Conservation (phyloP, 2,329 filamentous ascomycete genomes). For the Simplicillium aogashimaense region DNA sequence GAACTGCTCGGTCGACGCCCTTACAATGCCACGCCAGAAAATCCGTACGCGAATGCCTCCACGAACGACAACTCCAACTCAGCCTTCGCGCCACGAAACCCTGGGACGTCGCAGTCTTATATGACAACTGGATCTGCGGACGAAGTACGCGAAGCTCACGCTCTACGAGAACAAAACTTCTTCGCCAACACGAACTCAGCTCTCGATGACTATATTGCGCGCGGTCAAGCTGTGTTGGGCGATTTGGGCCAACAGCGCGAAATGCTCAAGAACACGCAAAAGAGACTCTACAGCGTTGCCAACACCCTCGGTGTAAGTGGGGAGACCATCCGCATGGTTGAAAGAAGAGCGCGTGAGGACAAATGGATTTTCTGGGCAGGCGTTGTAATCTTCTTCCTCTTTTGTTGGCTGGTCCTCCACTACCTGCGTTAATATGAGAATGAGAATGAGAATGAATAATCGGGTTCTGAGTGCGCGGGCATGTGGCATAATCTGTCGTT, state of each 20-base stretch:
- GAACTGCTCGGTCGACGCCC: conserved; percentile 82
- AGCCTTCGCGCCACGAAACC: conserved; percentile 31
- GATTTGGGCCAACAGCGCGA: conserved; percentile 86
- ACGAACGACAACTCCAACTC: conserved; percentile 15
- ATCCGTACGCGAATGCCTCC: conserved; percentile 67
- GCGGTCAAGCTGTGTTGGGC: conserved; percentile 80
- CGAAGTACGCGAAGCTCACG: conserved; percentile 66
- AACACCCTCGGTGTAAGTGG: conserved; percentile 90
- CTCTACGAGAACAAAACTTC: conserved; percentile 82
- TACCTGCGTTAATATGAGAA: conserved; percentile 53
- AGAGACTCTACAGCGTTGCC: conserved; percentile 79
- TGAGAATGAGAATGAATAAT: conserved; percentile 5
- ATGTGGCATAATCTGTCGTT: background rate
- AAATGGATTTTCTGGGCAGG: conserved; percentile 97
- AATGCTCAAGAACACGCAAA: conserved; percentile 91
- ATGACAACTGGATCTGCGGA: conserved; percentile 46
- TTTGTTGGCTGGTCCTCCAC: conserved; percentile 86
- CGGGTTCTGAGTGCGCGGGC: background rate
- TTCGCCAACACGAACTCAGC: conserved; percentile 72
- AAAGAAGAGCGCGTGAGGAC: conserved; percentile 82
- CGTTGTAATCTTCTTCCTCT: conserved; percentile 75
- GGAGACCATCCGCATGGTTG: conserved; percentile 95
- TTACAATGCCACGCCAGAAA: conserved; percentile 75
- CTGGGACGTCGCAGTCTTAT: conserved; percentile 9
- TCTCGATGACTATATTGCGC: conserved; percentile 87